Evolutionary conservation across 805 yeast genomes (phyloP).

Genomic region (Wickerhamomyces sydowiorum): DNA sequence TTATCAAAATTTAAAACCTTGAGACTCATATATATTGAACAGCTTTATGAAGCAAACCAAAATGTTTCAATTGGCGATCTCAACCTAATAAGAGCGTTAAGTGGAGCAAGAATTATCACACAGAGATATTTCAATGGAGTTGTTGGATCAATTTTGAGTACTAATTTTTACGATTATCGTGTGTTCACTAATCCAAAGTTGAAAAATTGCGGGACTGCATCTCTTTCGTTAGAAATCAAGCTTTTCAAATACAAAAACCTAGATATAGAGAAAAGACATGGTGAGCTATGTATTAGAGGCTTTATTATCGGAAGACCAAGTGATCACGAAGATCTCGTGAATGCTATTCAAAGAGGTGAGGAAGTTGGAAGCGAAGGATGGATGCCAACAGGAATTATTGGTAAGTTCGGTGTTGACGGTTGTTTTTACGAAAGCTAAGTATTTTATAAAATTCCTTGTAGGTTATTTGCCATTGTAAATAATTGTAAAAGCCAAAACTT

Average conservation of each 20-base stretch:
- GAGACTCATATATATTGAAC: conserved; percentile 19
- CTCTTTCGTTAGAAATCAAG: conserved; percentile 58
- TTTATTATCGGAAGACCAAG: conserved; percentile 56
- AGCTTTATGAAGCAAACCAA: conserved; percentile 4
- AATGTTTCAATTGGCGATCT: conserved; percentile 21
- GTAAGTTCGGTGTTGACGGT: conserved; percentile 67
- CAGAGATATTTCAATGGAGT: conserved; percentile 42
- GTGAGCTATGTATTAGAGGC: conserved; percentile 55
- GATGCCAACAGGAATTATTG: conserved; percentile 45
- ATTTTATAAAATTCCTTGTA: no score
- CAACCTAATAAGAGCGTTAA: conserved; percentile 37
- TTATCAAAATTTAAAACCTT: conserved; percentile 27
- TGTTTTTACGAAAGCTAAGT: conserved; percentile 48
- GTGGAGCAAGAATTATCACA: conserved; percentile 44
- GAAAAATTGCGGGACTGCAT: conserved; percentile 48
- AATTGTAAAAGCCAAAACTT: no score
- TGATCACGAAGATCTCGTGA: conserved; percentile 22
- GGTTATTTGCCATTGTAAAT: no score
- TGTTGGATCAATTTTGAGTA: conserved; percentile 53
- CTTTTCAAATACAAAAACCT: conserved; percentile 29
- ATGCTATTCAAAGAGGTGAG: conserved; percentile 26
- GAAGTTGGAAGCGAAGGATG: conserved; percentile 41
- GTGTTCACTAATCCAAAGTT: conserved; percentile 30
- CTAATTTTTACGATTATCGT: conserved; percentile 61
- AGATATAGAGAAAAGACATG: conserved; percentile 34